Evolutionary conservation across 2,329 filamentous ascomycete species (phyloP), one percentile per base, ranked within the genome.

Genomic region (Penicillium sp.): DNA sequence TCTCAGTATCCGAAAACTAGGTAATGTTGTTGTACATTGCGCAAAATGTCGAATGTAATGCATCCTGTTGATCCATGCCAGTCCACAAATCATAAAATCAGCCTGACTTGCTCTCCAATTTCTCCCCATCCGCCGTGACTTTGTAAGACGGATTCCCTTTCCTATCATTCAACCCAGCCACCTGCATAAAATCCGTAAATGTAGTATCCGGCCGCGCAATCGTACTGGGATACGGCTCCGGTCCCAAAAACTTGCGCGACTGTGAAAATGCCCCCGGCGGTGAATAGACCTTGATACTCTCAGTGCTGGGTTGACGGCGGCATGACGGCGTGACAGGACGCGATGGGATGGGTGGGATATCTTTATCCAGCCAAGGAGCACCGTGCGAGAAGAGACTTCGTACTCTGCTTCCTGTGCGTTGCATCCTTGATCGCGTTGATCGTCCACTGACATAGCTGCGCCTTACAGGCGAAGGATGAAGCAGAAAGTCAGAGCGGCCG

Each of bases 271-370:
- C 58, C 7, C 64, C 64, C 4, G 65, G 67, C 1, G 73, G 73
- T 13, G 71, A 72, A 51, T 73, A 75, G 4, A 76, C 66, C 42
- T 65, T 69, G 50, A 75, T 75, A 50, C 68, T 75, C 52, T 75
- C 72, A 10, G 63, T 72, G 29, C 67, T 73, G 24, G 57, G 64
- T 47, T 62, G 55, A 14, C 60, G 64, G n/a, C 50, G 60, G 18
- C 32, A 45, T 24, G 46, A 55, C 1, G 40, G 61, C 27, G 56
- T 57, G 24, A 59, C 44, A 1, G 53, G 63, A 54, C 14, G 44
- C 31, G 6, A 10, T 40, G n/a, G 58, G 53, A 57, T 42, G 6
- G 51, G 49, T 7, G 59, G 54, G 5, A 56, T 45, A 27, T 59
- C 54, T n/a, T 50, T 54, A 22, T 60, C 54, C 23, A 49, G 50